Base-by-base conservation (phyloP, 768 basidiomycete genomes). In the Termitomyces sp. region DNA sequence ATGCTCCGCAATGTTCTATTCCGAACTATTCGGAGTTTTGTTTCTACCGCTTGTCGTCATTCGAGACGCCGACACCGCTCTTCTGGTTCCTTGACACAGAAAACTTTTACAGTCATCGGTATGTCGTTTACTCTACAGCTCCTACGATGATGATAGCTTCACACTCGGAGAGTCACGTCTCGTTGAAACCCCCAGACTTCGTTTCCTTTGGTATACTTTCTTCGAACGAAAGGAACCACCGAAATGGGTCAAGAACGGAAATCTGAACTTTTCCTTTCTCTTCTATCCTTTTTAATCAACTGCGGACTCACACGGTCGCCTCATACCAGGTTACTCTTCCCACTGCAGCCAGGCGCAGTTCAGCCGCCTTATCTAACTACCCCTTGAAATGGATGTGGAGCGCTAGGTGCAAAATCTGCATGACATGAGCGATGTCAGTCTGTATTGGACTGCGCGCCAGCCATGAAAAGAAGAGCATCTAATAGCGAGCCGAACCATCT, bases 161-260 rank as follows among this genome's bases (percentile, higher is more conserved):
- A 72, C 71, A 67, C 63, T 33, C 22, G 70, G 75, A 77, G 75
- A 71, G 68, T 58, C 61, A 41, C 31, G 52, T 66, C 69, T 77
- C 73, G 64, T 64, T 80, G 78, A 80, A 69, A 64, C n/a, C 69
- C 64, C 62, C 66, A 65, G 73, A 68, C 69, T 68, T 65, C 16
- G 60, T 59, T 62, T 56, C 65, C 62, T 64, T 76, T 70, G 81
- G 80, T 79, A 77, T 62, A 76, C 71, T 74, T 64, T 66, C 58
- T 52, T 50, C 18, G 49, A 12, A 37, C 54, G 50, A 70, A 70
- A 75, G 78, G 75, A 82, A 79, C 80, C 75, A 74, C 66, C 62
- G 65, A 61, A 56, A 59, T 64, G 65, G 62, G 76, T 72, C 76
- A 77, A 83, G 81, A 83, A 83, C 81, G 81, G 81, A 83, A 80